Evolutionary conservation across 2,329 filamentous ascomycete genomes (phyloP).

Genomic region (Cladosporium sp.): DNA sequence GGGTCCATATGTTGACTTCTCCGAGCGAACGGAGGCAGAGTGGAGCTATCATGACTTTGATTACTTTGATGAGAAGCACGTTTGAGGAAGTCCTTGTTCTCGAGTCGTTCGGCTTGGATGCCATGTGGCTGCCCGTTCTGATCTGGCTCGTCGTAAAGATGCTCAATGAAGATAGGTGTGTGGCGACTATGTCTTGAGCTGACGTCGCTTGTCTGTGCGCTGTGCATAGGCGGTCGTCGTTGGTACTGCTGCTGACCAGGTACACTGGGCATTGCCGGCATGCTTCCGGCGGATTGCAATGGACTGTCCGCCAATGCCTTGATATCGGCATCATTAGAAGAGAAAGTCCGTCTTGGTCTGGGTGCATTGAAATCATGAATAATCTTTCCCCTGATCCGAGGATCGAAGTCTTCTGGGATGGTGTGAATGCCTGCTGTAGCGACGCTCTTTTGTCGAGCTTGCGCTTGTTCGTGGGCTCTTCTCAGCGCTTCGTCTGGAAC

Average conservation of each 20-base stretch:
- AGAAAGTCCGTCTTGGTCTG: conserved; percentile 41
- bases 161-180: conserved; percentile 58
- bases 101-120: conserved; percentile 44
- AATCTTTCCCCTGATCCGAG: conserved; percentile 58
- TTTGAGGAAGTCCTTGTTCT: conserved; percentile 45
- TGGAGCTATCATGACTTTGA: conserved; percentile 25
- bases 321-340: conserved; percentile 15
- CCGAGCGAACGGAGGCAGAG: conserved; percentile 33
- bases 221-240: conserved; percentile 2
- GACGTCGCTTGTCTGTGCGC: conserved; percentile 2
- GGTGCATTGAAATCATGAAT: conserved; percentile 64
- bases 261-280: conserved; percentile 5
- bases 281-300: conserved; percentile 66
- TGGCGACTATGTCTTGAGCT: conserved; percentile 37
- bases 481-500: conserved; percentile 19
- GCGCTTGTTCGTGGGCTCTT: conserved; percentile 36
- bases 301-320: conserved; percentile 86
- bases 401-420: conserved; percentile 57
- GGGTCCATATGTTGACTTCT: conserved; percentile 31
- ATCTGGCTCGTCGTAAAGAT: conserved; percentile 53
- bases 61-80: conserved; percentile 34
- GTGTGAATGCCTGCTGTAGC: conserved; percentile 47
- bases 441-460: conserved; percentile 48
- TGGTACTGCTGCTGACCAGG: conserved; percentile 1
- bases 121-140: conserved; percentile 37